A percentile compares a stretch with the other conserved stretches of the same genome.
phyloP scores from a whole-genome alignment of 106 monocot genomes.

The Cymbidium sinense region DNA sequence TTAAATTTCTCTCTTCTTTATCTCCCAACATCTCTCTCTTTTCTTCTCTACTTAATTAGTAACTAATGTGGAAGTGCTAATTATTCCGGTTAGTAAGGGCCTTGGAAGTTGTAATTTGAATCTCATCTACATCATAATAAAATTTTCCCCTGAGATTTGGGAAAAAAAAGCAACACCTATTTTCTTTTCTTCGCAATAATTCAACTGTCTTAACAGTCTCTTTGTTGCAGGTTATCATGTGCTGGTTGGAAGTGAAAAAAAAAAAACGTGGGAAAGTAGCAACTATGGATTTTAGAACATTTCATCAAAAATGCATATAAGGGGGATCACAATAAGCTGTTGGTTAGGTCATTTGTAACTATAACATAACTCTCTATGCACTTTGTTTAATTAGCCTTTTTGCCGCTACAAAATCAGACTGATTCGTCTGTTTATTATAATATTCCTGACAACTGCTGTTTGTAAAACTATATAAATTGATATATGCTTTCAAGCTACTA shows the following conservation, averaged over 20 bases:
- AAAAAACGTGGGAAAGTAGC: background rate
- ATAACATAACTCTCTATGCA: background rate
- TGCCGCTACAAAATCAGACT: background rate
- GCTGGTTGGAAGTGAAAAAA: conserved; percentile 3
- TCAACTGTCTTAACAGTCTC: background rate
- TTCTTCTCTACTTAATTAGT: no score
- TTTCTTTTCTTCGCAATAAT: background rate
- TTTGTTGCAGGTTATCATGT: conserved; percentile 7
- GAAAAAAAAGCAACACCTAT: background rate
- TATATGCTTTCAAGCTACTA: background rate
- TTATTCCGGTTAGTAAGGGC: no score
- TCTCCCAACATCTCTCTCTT: no score
- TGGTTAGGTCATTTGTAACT: background rate
- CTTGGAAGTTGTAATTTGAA: no score
- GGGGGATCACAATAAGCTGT: background rate
- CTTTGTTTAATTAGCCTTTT: background rate
- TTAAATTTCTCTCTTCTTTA: no score
- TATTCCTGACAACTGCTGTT: background rate
- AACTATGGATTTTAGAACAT: background rate
- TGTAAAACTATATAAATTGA: background rate
- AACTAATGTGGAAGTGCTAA: no score
- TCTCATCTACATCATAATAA: no score
- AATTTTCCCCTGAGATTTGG: no score
- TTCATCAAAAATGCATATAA: background rate
- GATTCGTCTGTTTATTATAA: background rate